Conservation (phyloP, 345 rosid species). For the Salix viminalis region DNA sequence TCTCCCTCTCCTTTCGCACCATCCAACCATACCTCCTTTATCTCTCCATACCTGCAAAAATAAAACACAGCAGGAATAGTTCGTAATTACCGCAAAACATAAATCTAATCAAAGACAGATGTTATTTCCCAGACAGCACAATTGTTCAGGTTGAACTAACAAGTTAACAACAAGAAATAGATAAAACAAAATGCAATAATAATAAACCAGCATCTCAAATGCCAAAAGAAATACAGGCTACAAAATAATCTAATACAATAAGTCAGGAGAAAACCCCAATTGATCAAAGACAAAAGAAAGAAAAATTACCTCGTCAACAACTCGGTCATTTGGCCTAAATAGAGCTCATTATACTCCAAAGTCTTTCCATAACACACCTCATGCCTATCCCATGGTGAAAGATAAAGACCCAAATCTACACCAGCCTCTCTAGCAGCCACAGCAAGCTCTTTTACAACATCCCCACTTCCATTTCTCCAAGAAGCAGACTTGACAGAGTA, state of each 20-base stretch:
- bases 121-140: background rate
- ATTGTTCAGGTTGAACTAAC: background rate
- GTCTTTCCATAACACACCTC: constrained; percentile 66
- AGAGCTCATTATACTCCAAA: constrained; percentile 76
- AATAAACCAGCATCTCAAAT: background rate
- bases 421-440: constrained; percentile 58
- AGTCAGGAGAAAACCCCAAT: background rate
- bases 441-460: constrained; percentile 66
- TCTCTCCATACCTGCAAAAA: constrained; percentile 68
- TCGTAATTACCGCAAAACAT: background rate
- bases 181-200: background rate
- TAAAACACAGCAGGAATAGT: background rate
- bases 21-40: constrained; percentile 71
- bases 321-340: constrained; percentile 83
- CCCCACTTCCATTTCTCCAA: constrained; percentile 67
- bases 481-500: constrained; percentile 65
- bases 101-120: background rate
- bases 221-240: background rate
- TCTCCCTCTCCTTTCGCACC: constrained; percentile 83
- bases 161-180: too few species aligned
- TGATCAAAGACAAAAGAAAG: background rate
- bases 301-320: constrained; percentile 70
- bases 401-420: constrained; percentile 58
- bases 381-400: constrained; percentile 96
- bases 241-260: background rate